Evolutionary conservation across 257 asterid genomes (phyloP), one percentile per base, ranked within the genome.

Genomic region (Capsicum pubescens): DNA sequence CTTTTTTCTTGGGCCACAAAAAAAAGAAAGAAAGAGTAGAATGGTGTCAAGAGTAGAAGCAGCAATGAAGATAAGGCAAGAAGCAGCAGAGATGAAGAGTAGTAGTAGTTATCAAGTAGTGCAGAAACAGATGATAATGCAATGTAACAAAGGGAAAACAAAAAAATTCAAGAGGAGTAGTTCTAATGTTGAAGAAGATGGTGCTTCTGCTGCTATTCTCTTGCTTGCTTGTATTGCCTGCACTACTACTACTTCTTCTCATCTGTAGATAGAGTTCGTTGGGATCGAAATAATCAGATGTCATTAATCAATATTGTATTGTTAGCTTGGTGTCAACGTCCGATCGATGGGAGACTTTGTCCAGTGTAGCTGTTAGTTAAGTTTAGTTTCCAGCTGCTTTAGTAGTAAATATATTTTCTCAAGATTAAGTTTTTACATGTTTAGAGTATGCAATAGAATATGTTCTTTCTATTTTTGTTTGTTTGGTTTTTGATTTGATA

Each of bases 171-270:
- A 93, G 90, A 91, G 94, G 85, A 92, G 97, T 87, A 87, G 83
- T 5, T 91, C 92, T n/a, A 88, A 74, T 90, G 87, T 88, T 61
- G 91, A 93, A 87, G 91, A 92, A 87, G 98, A 93, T 88, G 98
- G 94, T 44, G 82, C 89, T 86, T 93, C 98, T 86, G 89, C 94
- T 76, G 94, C 97, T 71, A 91, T 93, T 83, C 84, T 93, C 50
- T 87, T 92, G 77, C 91, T 93, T 0, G 98, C 98, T 86, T 93
- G 97, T 83, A 86, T 93, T 82, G 97, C 95, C 78, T 92, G 92
- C 89, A 83, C 56, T 42, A 35, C 74, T 0, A 64, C 70, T 7
- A 5, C 90, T 4, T 90, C 93, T 17, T 80, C 88, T 59, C 8
- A 26, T 6, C 46, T 21, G 8, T 76, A 32, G 10, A 14, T 76